Percentiles rank a stretch among this genome's conserved stretches.
These are phyloP conservation scores for Penicillium decumbens DNA, from an alignment of 2,329 filamentous ascomycete species.

Conservation along the genomic window DNA sequence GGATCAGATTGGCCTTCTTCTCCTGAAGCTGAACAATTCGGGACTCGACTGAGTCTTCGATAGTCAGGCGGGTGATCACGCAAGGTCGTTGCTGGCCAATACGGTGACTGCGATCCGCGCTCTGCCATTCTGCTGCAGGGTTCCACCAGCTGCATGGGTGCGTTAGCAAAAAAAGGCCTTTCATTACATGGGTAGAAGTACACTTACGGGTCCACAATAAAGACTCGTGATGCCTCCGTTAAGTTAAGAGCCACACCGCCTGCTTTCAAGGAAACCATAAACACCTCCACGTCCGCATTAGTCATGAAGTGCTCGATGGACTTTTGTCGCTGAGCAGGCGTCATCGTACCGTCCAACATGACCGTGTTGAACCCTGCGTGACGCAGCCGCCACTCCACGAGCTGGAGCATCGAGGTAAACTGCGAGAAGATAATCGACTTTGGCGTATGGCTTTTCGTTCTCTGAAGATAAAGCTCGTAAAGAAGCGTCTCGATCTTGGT, in stretches of 20 bases:
- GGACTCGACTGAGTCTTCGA: conserved; percentile 94
- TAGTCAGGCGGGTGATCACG: conserved; percentile 88
- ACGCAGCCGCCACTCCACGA: conserved; percentile 93
- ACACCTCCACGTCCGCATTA: conserved; percentile 89
- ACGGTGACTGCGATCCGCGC: conserved; percentile 86
- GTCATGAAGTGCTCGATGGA: conserved; percentile 97
- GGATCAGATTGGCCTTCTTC: conserved; percentile 98
- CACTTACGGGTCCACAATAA: conserved; percentile 90
- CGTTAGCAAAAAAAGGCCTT: conserved; percentile 20
- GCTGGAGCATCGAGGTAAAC: conserved; percentile 94
- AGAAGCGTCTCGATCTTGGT: conserved; percentile 97
- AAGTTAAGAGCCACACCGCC: conserved; percentile 93
- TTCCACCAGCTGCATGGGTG: conserved; percentile 79
- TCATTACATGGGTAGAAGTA: not conserved
- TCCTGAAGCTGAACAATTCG: conserved; percentile 94
- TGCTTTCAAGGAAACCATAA: conserved; percentile 91
- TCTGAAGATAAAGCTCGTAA: conserved; percentile 85
- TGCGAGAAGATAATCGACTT: conserved; percentile 98
- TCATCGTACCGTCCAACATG: conserved; percentile 98
- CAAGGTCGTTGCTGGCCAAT: conserved; percentile 94
- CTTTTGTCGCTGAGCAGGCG: conserved; percentile 82
- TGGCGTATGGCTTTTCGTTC: conserved; percentile 85
- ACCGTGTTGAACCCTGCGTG: conserved; percentile 97
- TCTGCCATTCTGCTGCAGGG: conserved; percentile 99
- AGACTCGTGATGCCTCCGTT: conserved; percentile 89